Evolutionary conservation across 1,139 yeast genomes (phyloP), one percentile per base, ranked within the genome.

Genomic region (Saccharomyces hybrid): DNA sequence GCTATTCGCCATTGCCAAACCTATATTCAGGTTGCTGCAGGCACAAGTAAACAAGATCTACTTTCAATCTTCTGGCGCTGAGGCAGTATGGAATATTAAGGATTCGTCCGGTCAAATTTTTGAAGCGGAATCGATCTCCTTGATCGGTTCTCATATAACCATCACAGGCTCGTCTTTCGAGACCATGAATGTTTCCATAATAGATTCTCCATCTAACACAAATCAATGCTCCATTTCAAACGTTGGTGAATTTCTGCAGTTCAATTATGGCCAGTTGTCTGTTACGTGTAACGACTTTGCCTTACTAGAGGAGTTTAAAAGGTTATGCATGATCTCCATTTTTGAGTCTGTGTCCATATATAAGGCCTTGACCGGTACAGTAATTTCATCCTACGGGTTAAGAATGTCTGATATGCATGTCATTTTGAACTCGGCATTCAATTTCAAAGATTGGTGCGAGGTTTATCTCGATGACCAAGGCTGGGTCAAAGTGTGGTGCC

Each of bases 401-500:
- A 56, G 56, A 48, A 58, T 68, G 54, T 62, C 67, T 6, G 70
- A 67, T 55, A 67, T 67, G 46, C 62, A 63, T 52, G 48, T 66
- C 14, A 57, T 68, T 5, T 51, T 68, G 47, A 59, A 62, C 48
- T 62, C 67, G 7, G 59, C 61, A 29, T 65, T 56, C 48, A 64
- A 61, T 53, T 68, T 62, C 53, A 65, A 66, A 53, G 71, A 68
- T 55, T 68, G 71, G 71, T 68, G 71, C 51, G 66, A 65, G 51
- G 58, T 66, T 23, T 62, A 64, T 47, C 47, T 64, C 5, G 60
- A 61, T 32, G 69, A 60, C 6, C 61, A 59, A 53, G 65, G 65
- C 25, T 68, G 70, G 69, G 61, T 64, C 4, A 66, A 64, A 55
- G 60, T 64, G 11, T 68, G 70, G 70, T 65, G 68, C 49, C 67